Percentiles rank a stretch among this genome's conserved stretches.
These are phyloP conservation scores for Orbilia ellipsospora DNA, from an alignment of 2,329 filamentous ascomycete species.

Conservation along the genomic window DNA sequence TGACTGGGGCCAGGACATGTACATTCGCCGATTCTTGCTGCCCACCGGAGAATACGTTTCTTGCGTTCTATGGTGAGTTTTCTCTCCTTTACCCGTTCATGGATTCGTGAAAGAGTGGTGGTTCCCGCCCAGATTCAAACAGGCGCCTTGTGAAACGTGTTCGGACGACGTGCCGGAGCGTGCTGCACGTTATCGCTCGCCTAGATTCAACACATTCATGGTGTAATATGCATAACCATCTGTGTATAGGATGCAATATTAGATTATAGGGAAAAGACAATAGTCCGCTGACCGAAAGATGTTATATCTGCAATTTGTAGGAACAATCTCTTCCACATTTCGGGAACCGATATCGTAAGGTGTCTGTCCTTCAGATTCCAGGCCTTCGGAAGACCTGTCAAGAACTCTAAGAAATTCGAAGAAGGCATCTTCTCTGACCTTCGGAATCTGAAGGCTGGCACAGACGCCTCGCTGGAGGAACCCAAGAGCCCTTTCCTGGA, in stretches of 20 bases:
- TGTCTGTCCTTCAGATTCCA: slow-evolving; percentile 98
- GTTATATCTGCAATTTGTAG: slow-evolving; percentile 63
- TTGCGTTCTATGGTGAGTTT: slow-evolving; percentile 84
- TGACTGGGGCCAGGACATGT: slow-evolving; percentile 96
- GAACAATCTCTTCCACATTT: slow-evolving; percentile 99
- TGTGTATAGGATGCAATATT: too few species aligned
- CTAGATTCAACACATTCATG: slow-evolving; percentile 10
- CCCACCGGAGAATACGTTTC: slow-evolving; percentile 99
- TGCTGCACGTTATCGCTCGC: neutral
- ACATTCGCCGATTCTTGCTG: slow-evolving; percentile 92
- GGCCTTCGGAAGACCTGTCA: slow-evolving; percentile 96
- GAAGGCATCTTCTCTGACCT: slow-evolving; percentile 99
- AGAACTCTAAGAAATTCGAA: slow-evolving; percentile 99
- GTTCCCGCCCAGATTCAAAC: too few species aligned
- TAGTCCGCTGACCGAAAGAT: slow-evolving; percentile 11
- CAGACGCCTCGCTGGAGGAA: slow-evolving; percentile 96
- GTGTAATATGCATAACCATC: too few species aligned
- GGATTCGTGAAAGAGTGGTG: neutral
- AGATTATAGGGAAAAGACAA: neutral
- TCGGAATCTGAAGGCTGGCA: slow-evolving; percentile 97
- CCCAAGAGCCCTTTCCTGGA: slow-evolving; percentile 98
- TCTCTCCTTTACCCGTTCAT: neutral
- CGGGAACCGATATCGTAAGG: slow-evolving; percentile 97
- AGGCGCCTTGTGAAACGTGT: slow-evolving; percentile 13
- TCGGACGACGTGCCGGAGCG: slow-evolving; percentile 3